Percentiles rank a stretch among this genome's conserved stretches.
phyloP scores from a whole-genome alignment of 2,329 filamentous ascomycete genomes.

The Talaromyces pinophilus region DNA sequence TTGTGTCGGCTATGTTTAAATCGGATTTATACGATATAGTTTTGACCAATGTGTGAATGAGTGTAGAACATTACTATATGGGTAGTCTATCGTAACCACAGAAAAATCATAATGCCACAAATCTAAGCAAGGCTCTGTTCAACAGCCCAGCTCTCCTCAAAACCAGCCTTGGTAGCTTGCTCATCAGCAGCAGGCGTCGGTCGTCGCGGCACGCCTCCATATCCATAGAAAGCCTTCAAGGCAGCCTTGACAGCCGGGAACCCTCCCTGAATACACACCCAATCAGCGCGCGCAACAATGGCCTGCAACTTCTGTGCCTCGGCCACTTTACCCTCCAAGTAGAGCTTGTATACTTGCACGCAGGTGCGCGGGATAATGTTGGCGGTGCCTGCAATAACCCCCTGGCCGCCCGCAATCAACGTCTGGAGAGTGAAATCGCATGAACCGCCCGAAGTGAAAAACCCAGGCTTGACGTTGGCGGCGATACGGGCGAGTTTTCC shows the following conservation, averaged over 20 bases:
- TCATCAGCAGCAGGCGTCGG: constrained; percentile 58
- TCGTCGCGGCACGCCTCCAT: constrained; percentile 73
- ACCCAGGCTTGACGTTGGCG: constrained; percentile 52
- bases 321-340: constrained; percentile 68
- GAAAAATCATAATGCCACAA: background rate
- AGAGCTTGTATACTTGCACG: constrained; percentile 76
- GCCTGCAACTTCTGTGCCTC: constrained; percentile 77
- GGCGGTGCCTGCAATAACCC: constrained; percentile 82
- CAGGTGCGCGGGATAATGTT: constrained; percentile 84
- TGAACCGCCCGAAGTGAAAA: constrained; percentile 85
- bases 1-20: background rate
- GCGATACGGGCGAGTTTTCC: constrained; percentile 69
- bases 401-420: constrained; percentile 73
- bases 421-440: constrained; percentile 87
- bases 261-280: constrained; percentile 77
- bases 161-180: constrained; percentile 38
- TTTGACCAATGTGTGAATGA: background rate
- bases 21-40: background rate
- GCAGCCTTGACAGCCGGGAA: constrained; percentile 85
- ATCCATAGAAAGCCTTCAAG: constrained; percentile 77
- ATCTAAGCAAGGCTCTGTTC: constrained; percentile 34
- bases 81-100: constrained; percentile 8
- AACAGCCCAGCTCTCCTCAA: constrained; percentile 42
- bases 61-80: constrained; percentile 6
- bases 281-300: constrained; percentile 75